Base-by-base conservation (phyloP, 306 rosid species). In the Cucurbita argyrosperma region DNA sequence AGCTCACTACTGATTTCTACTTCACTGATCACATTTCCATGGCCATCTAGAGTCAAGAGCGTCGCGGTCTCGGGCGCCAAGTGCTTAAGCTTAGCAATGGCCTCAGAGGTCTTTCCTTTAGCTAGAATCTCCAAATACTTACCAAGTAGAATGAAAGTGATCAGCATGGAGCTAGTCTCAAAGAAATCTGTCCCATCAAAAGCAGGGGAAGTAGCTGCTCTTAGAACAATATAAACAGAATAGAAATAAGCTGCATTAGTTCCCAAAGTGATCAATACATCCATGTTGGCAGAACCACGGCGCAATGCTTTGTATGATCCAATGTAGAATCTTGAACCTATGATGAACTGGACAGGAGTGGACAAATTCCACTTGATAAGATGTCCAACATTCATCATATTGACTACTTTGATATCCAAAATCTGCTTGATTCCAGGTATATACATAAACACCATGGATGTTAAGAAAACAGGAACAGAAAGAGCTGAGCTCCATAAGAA, bases 231-330 rank as follows among this genome's bases (percentile, higher is more conserved):
- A 78, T 92, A 92, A 8, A 92, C 89, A 10, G 97, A 92, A 46
- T 89, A 92, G 71, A 92, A 92, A 43, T 92, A 92, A 49, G 97
- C 97, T 49, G 96, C 90, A 76, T 92, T 92, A 77, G 97, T 92
- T 74, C 96, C 97, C 50, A 92, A 76, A 1, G 88, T 90, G 68
- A 92, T 86, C 83, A 92, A 77, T 15, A 92, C 93, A 77, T 92
- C 97, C 97, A 92, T 92, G 56, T 89, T 92, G 10, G 93, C 87
- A 4, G 85, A 86, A 56, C 96, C 91, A 45, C 84, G 80, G 8
- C 90, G 80, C 75, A 92, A 58, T 0, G 97, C 87, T 75, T 86
- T 88, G 64, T 89, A 89, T 1, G 94, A 77, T 13, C 97, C 94
- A 54, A 80, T 52, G 74, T 89, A 92, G 77, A 92, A 92, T 76